phyloP scores from a whole-genome alignment of 768 basidiomycete genomes.

The Trametopsis cervina region DNA sequence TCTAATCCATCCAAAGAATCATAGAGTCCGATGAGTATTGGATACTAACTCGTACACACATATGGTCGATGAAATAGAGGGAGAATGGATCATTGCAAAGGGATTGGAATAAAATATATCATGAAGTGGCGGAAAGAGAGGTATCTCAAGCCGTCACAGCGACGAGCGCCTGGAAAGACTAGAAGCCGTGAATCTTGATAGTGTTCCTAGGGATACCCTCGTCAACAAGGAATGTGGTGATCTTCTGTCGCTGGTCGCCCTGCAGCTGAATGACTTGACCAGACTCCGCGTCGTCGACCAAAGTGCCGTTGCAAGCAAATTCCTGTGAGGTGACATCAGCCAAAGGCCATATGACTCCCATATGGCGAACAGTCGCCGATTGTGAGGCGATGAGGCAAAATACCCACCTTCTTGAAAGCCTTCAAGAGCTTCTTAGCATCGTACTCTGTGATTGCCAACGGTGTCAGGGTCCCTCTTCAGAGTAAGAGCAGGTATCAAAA shows the following conservation, averaged over 20 bases:
- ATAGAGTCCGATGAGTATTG: slow-evolving; percentile 23
- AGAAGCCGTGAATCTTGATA: slow-evolving; percentile 90
- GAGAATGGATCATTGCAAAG: slow-evolving; percentile 19
- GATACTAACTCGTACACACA: slow-evolving; percentile 23
- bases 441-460: slow-evolving; percentile 56
- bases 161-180: slow-evolving; percentile 18
- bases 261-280: slow-evolving; percentile 98
- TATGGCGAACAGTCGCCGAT: neutral
- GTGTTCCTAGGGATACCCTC: slow-evolving; percentile 71
- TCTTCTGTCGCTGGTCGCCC: slow-evolving; percentile 93
- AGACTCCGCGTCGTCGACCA: slow-evolving; percentile 92
- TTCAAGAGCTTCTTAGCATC: slow-evolving; percentile 97
- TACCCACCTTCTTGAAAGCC: slow-evolving; percentile 91
- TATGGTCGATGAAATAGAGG: slow-evolving; percentile 20
- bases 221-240: slow-evolving; percentile 78
- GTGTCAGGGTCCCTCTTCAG: neutral
- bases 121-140: slow-evolving; percentile 15
- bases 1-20: slow-evolving; percentile 3
- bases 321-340: slow-evolving; percentile 54
- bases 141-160: neutral
- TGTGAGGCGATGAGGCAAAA: neutral
- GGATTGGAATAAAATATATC: slow-evolving; percentile 13
- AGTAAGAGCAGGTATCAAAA: slow-evolving; percentile 9
- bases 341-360: neutral
- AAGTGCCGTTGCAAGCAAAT: slow-evolving; percentile 97